Evolutionary conservation across 2,329 filamentous ascomycete species (phyloP), one percentile per base, ranked within the genome.

Genomic region (Monascus ruber): DNA sequence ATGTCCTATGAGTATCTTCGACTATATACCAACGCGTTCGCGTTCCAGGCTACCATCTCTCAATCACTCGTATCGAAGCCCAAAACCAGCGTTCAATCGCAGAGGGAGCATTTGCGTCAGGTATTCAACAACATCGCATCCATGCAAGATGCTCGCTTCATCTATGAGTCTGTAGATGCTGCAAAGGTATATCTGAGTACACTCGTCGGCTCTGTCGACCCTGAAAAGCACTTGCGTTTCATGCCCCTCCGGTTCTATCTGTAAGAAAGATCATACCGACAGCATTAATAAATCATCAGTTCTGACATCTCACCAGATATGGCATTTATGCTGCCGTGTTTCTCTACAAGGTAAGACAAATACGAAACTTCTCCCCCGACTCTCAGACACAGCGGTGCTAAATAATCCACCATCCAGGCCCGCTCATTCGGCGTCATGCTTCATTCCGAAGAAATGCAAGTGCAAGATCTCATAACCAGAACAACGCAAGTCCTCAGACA

Each of bases 11-110:
- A 85, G 48, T 85, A 84, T 51, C 62, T 85, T 1, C 72, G 81
- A 5, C 68, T 85, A 1, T 85, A 85, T 55, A 82, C 81, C 36
- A 84, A 83, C 42, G 81, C 81, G 0, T 85, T 85, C 52, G 81
- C 81, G 1, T 85, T 85, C 47, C 81, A 85, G 53, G 81, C 81
- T 2, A 82, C 79, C 1, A 76, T 74, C 36, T 76, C 60, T 48
- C 73, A 70, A 51, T 72, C 59, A 40, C 59, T 62, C 46, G 68
- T 56, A 35, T 56, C 52, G 41, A 63, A 64, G 49, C 53, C 56
- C 35, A 58, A 60, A 47, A 51, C 53, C 17, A 52, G 65, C 45
- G 48, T 54, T 31, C 47, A 55, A 36, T 51, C 54, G 33, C 55
- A 62, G 46, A 53, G 60, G 47, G 58, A 69, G 33, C 62, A 65